A percentile compares a stretch with the other conserved stretches of the same genome.
phyloP scores from a whole-genome alignment of 2,329 filamentous ascomycete species.

The Monosporascus sp. region DNA sequence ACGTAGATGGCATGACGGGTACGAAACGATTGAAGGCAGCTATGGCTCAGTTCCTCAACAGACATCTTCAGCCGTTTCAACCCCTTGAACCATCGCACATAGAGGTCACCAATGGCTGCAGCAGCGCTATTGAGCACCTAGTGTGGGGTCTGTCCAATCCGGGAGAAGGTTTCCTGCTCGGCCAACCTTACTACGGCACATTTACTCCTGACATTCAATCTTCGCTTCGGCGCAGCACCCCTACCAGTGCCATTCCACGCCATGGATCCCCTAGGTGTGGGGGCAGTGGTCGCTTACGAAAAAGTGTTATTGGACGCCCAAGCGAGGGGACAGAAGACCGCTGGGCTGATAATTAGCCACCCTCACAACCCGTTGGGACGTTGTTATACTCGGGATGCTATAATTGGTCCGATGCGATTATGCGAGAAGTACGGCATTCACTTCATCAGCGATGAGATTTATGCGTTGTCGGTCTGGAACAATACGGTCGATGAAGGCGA shows the following conservation, averaged over 20 bases:
- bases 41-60: neutral
- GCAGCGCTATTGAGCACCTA: neutral
- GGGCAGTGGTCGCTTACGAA: neutral
- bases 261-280: neutral
- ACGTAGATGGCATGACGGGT: neutral
- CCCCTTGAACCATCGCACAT: neutral
- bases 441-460: constrained; percentile 55
- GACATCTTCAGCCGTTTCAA: neutral
- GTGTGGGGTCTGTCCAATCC: neutral
- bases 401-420: constrained; percentile 41
- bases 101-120: neutral
- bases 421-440: constrained; percentile 47
- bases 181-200: neutral
- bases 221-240: neutral
- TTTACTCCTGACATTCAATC: neutral
- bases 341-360: constrained; percentile 43
- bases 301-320: neutral
- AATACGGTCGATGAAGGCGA: constrained; percentile 24
- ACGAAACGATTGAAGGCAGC: neutral
- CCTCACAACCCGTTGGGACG: constrained; percentile 48
- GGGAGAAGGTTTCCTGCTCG: neutral
- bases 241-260: neutral
- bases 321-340: neutral
- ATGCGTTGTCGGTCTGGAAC: constrained; percentile 46
- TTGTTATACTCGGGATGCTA: constrained; percentile 39